Base-by-base conservation (phyloP, 805 yeast species). In the Lachancea mirantina region DNA sequence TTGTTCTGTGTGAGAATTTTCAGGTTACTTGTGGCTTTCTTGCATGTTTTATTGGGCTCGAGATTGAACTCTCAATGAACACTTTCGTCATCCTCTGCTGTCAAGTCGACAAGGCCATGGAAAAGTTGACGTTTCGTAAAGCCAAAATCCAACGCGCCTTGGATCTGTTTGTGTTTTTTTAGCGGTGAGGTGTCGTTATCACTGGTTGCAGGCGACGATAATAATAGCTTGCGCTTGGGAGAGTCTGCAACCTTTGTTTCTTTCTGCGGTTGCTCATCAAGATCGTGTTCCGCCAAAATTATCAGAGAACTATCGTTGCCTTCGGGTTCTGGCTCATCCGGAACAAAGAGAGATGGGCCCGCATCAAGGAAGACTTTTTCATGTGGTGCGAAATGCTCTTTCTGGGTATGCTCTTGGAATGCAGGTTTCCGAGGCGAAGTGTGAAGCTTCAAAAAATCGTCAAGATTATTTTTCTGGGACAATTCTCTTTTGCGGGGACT, bases 391-490 rank as follows among this genome's bases (percentile, higher is more conserved):
- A n/a, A n/a, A n/a, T n/a, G 13, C 14, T 4, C 9, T 23, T 10
- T 23, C 26, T n/a, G 5, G 26, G 4, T 8, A 16, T 10, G 19
- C 29, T 20, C 5, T 4, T 19, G 16, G 26, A 19, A 19, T 4
- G 4, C 23, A 6, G 21, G 23, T 6, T 41, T 41, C 6, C 44
- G 18, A 10, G 54, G 52, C 1, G 55, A 40, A 1, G 52, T 29
- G 34, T 49, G 54, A 10, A 29, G 32, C 23, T 30, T 34, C 14
- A 53, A 32, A 28, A 52, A 54, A 1, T 8, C 29, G 27, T 52
- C 54, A 8, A 55, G 32, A 11, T 41, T 53, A 29, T 50, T 53
- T 23, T 43, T 45, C 32, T 54, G 59, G 6, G 29, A 19, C 14
- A 35, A 36, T 10, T 26, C 26, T 4, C 24, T 17, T 17, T 38